phyloP scores from a whole-genome alignment of 768 basidiomycete species.

The Mycena kentingensis region DNA sequence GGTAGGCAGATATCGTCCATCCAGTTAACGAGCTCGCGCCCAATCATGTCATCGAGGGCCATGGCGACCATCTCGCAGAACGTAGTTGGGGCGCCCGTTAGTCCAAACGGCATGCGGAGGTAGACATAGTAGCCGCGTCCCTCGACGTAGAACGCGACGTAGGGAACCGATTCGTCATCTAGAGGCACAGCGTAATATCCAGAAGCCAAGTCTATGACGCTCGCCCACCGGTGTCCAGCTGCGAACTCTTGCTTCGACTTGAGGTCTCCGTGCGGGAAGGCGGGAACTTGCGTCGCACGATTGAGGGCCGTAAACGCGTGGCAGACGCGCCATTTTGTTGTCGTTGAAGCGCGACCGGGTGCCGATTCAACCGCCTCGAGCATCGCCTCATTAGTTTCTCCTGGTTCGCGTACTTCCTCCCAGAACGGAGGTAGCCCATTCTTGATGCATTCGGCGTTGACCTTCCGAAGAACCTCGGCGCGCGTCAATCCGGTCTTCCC shows the following conservation, averaged over 20 bases:
- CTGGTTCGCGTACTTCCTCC: constrained; percentile 21
- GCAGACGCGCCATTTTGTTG: constrained; percentile 39
- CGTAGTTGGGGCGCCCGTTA: constrained; percentile 39
- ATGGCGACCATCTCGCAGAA: constrained; percentile 35
- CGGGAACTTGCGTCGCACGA: constrained; percentile 30
- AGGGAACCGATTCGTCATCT: constrained; percentile 27
- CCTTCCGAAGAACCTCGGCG: constrained; percentile 6
- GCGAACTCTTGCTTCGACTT: constrained; percentile 37
- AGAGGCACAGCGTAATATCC: constrained; percentile 38
- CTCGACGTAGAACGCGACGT: constrained; percentile 40
- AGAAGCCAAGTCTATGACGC: constrained; percentile 38
- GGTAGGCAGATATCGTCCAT: constrained; percentile 41
- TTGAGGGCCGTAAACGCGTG: constrained; percentile 43
- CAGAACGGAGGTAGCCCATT: constrained; percentile 3
- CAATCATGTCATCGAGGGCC: constrained; percentile 29
- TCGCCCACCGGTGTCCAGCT: constrained; percentile 36
- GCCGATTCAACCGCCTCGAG: neutral
- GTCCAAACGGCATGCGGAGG: constrained; percentile 40
- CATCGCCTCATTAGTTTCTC: too few species aligned
- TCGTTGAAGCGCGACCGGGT: neutral
- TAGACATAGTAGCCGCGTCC: constrained; percentile 41
- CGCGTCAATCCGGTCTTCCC: constrained; percentile 2
- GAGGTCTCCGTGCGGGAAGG: constrained; percentile 41
- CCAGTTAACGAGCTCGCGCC: constrained; percentile 32
- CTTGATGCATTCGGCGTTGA: constrained; percentile 15